Conservation (phyloP, 192 early-diverging fungal genomes). For the Backusella luteola region DNA sequence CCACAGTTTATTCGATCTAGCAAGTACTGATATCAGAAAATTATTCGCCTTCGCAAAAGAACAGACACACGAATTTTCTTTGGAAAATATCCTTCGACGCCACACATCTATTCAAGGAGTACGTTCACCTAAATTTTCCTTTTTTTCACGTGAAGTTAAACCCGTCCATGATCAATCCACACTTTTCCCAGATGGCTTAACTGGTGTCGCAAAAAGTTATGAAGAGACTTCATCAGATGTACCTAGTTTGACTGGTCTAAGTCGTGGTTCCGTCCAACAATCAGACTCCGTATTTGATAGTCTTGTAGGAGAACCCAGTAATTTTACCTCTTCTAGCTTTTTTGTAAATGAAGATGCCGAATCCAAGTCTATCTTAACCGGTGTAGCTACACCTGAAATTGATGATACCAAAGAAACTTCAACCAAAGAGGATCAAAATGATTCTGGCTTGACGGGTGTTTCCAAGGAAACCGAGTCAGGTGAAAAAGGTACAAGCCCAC, state of each 20-base stretch:
- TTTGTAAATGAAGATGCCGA: background rate
- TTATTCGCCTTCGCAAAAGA: background rate
- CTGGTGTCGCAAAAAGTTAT: background rate
- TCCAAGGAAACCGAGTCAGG: background rate
- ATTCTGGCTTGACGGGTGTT: background rate
- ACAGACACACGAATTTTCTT: background rate
- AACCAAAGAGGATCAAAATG: background rate
- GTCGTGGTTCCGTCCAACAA: background rate
- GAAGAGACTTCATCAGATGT: background rate
- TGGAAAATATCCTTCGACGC: constrained; percentile 4
- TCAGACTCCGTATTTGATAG: background rate
- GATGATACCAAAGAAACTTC: background rate
- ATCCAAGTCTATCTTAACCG: background rate
- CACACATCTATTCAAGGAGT: constrained; percentile 3
- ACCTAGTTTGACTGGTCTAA: background rate
- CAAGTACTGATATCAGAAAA: background rate
- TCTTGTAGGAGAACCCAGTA: background rate
- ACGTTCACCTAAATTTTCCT: background rate
- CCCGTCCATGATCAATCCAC: background rate
- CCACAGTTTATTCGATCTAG: background rate
- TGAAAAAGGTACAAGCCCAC: background rate
- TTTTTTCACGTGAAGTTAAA: background rate
- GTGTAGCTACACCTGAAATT: background rate
- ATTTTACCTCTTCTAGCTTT: background rate
- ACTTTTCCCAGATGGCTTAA: background rate